phyloP scores from a whole-genome alignment of 805 yeast genomes.

The Saturnispora galanensis region DNA sequence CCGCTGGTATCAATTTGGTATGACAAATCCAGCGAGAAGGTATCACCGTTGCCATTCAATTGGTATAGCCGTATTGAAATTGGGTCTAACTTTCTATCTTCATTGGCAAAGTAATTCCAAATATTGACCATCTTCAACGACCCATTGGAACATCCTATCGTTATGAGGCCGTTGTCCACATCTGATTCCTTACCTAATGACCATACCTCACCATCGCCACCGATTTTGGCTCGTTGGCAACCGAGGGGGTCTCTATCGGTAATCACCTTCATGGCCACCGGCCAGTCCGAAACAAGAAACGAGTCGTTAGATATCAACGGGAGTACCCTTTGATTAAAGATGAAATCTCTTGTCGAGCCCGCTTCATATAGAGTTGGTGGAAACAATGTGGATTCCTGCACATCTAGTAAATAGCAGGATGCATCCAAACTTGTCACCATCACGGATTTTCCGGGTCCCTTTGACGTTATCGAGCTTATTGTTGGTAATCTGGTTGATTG shows the following conservation, averaged over 20 bases:
- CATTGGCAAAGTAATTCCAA: slow-evolving; percentile 7
- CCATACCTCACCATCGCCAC: slow-evolving; percentile 11
- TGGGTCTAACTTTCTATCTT: slow-evolving; percentile 10
- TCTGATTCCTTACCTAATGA: slow-evolving; percentile 4
- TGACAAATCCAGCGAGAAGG: slow-evolving; percentile 18
- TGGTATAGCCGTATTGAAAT: slow-evolving; percentile 17
- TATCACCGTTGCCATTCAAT: slow-evolving; percentile 12
- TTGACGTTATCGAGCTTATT: slow-evolving; percentile 15
- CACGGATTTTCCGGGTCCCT: slow-evolving; percentile 13
- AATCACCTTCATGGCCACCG: slow-evolving; percentile 5
- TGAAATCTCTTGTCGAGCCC: slow-evolving; percentile 15
- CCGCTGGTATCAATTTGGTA: slow-evolving; percentile 10
- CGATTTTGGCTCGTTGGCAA: slow-evolving; percentile 6
- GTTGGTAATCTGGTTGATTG: slow-evolving; percentile 17
- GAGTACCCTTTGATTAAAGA: slow-evolving; percentile 1
- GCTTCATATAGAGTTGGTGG: slow-evolving; percentile 4
- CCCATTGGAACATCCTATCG: slow-evolving; percentile 16
- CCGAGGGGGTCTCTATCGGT: slow-evolving; percentile 4
- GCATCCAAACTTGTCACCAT: slow-evolving; percentile 8
- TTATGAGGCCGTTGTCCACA: slow-evolving; percentile 4
- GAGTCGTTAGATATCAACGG: not conserved
- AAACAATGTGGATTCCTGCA: not conserved
- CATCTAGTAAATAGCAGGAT: not conserved
- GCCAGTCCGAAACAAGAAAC: slow-evolving; percentile 9
- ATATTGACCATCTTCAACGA: slow-evolving; percentile 13